Evolutionary conservation across 2,329 filamentous ascomycete species (phyloP).

Genomic region (Arthrobotrys megalospora): DNA sequence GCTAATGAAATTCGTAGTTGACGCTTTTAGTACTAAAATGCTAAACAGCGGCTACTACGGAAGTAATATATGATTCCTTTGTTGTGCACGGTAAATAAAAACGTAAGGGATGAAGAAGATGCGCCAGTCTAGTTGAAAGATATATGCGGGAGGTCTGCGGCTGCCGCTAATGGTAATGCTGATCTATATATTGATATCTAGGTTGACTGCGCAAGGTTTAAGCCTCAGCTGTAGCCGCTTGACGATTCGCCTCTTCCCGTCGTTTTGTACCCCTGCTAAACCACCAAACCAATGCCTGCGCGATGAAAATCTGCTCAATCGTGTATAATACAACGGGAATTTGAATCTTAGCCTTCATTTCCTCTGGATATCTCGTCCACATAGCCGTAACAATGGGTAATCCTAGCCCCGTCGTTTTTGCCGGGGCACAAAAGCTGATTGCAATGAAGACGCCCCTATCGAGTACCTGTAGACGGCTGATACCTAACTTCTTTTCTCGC

Average conservation of each 20-base stretch:
- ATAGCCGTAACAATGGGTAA: slow-evolving; percentile 79
- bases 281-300: slow-evolving; percentile 69
- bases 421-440: slow-evolving; percentile 80
- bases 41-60: too few relatives aligned
- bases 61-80: too few relatives aligned
- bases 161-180: too few relatives aligned
- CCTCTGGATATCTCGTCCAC: slow-evolving; percentile 73
- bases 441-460: slow-evolving; percentile 76
- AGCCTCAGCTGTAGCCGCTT: neutral
- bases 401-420: slow-evolving; percentile 80
- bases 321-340: slow-evolving; percentile 77
- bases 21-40: too few relatives aligned
- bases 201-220: neutral
- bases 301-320: slow-evolving; percentile 73
- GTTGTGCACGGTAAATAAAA: too few relatives aligned
- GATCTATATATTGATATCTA: too few relatives aligned
- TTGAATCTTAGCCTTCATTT: slow-evolving; percentile 74
- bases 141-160: too few relatives aligned
- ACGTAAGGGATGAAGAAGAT: too few relatives aligned
- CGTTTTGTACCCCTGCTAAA: slow-evolving; percentile 69
- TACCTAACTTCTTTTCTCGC: slow-evolving; percentile 68
- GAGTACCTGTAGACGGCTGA: slow-evolving; percentile 16
- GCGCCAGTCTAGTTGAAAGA: too few relatives aligned
- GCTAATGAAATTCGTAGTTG: too few relatives aligned
- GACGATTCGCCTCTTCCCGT: neutral